These are phyloP conservation scores for Penicillium nucicola DNA, from an alignment of 495 filamentous ascomycete species.

Conservation along the genomic window DNA sequence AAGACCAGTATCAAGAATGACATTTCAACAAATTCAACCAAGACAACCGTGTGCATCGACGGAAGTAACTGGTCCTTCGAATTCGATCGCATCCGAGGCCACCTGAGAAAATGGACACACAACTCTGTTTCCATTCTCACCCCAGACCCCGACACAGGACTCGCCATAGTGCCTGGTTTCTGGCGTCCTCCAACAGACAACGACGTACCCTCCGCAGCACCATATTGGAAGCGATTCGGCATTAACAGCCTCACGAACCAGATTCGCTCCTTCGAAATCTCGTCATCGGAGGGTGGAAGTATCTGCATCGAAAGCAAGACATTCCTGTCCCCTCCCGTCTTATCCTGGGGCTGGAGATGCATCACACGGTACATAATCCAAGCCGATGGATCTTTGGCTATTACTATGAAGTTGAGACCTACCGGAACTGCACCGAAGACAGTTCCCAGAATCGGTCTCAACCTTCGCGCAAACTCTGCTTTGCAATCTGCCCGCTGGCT, in stretches of 20 bases:
- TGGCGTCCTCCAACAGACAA: conserved; percentile 62
- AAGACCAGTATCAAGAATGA: background rate
- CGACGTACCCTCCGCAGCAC: conserved; percentile 30
- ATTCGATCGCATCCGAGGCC: background rate
- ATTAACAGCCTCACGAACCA: background rate
- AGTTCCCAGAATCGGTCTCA: conserved; percentile 56
- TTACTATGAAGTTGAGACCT: background rate
- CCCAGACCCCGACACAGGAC: conserved; percentile 4
- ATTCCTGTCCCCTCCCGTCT: background rate
- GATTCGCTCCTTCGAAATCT: background rate
- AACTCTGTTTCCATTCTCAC: conserved; percentile 1
- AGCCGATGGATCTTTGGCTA: conserved; percentile 30
- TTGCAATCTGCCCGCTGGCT: conserved; percentile 50
- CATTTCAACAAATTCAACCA: background rate
- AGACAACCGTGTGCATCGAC: background rate
- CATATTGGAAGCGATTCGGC: conserved; percentile 2
- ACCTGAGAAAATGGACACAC: background rate
- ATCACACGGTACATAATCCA: conserved; percentile 11
- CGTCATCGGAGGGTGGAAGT: background rate
- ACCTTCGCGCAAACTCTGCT: conserved; percentile 36
- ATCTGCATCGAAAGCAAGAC: background rate
- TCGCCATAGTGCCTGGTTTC: conserved; percentile 28
- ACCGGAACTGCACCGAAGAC: conserved; percentile 34
- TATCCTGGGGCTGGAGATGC: conserved; percentile 1
- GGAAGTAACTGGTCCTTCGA: background rate